A percentile compares a stretch with the other conserved stretches of the same genome.
Evolutionary conservation across 2,329 filamentous ascomycete genomes (phyloP).

Genomic region (Aspergillus alliaceus): DNA sequence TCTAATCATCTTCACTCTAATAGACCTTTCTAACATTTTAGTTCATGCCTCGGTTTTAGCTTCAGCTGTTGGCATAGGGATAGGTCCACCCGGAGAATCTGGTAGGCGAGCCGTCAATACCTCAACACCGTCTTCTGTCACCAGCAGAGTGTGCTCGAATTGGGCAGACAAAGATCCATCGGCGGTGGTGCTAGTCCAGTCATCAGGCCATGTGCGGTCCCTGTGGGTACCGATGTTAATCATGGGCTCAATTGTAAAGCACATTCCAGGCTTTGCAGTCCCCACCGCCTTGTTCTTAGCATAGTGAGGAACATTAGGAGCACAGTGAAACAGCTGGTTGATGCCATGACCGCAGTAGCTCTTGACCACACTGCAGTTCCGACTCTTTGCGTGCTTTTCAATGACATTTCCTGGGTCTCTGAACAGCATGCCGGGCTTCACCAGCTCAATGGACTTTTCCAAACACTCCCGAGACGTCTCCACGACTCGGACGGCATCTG

Average conservation of each 20-base stretch:
- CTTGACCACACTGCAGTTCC: conserved; percentile 85
- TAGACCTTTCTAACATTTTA: not conserved
- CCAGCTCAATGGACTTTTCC: conserved; percentile 83
- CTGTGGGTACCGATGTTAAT: conserved; percentile 87
- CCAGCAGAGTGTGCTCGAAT: conserved; percentile 86
- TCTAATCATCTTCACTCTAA: not conserved
- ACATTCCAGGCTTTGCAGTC: conserved; percentile 93
- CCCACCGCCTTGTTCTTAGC: conserved; percentile 98
- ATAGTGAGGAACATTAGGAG: conserved; percentile 95
- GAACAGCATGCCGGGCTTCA: conserved; percentile 91
- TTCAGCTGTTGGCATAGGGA: conserved; percentile 54
- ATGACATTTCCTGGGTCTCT: conserved; percentile 92
- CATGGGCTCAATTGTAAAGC: conserved; percentile 99
- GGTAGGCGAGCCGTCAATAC: conserved; percentile 72
- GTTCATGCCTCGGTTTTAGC: conserved; percentile 23
- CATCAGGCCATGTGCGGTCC: conserved; percentile 96
- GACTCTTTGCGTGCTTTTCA: conserved; percentile 87
- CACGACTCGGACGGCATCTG: conserved; percentile 84
- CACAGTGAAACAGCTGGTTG: conserved; percentile 88
- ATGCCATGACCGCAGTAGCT: conserved; percentile 97
- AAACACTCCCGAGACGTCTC: conserved; percentile 88
- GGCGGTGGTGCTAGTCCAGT: conserved; percentile 94
- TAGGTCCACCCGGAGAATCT: conserved; percentile 73
- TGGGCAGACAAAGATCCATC: conserved; percentile 91
- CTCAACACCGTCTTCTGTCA: conserved; percentile 80